These are phyloP conservation scores for Cladosporium sp. DNA, from an alignment of 2,329 filamentous ascomycete species.

Conservation along the genomic window DNA sequence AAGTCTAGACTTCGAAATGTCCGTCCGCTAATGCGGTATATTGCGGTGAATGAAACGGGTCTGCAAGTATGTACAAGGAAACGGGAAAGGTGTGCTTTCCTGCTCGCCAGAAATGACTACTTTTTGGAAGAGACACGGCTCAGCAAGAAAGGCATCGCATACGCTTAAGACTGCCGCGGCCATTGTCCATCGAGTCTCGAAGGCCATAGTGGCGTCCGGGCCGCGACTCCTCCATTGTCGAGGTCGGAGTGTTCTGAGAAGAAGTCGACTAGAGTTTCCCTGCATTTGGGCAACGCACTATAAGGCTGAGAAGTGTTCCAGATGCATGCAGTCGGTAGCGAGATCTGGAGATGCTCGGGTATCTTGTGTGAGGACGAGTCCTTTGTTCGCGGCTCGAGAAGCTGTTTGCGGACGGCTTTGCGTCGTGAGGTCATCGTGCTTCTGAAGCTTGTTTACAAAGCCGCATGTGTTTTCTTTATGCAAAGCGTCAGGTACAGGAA, in stretches of 20 bases:
- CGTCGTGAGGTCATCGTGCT: conserved; percentile 1
- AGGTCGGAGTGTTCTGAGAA: background rate
- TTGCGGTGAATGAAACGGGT: background rate
- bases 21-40: background rate
- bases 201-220: background rate
- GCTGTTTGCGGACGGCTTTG: background rate
- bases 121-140: background rate
- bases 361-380: background rate
- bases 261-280: conserved; percentile 22
- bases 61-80: conserved; percentile 4
- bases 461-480: background rate
- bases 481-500: background rate
- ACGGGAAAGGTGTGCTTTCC: background rate
- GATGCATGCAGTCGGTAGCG: conserved; percentile 32
- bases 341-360: conserved; percentile 28
- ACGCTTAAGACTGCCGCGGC: background rate
- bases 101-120: conserved; percentile 5
- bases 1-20: background rate
- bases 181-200: background rate
- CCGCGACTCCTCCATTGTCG: conserved; percentile 15
- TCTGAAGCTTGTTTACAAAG: conserved; percentile 1
- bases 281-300: conserved; percentile 11
- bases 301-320: conserved; percentile 18
- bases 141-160: conserved; percentile 4
- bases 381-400: conserved; percentile 1